Conservation (phyloP, 495 filamentous ascomycete genomes). For the Tetracladium marchalianum region DNA sequence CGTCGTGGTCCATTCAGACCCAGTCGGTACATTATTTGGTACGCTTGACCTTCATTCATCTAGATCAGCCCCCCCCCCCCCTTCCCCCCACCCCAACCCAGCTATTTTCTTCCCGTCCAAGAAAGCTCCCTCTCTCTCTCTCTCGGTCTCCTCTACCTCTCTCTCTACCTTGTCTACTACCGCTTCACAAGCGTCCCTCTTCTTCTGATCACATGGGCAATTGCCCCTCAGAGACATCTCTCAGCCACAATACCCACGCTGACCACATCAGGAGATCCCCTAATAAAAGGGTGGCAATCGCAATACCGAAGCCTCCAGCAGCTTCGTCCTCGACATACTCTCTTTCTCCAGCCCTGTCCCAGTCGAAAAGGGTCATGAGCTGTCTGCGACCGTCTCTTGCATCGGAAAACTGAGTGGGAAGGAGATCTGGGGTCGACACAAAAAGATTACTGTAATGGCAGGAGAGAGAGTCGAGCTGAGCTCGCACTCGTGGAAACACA, state of each 20-base stretch:
- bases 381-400: neutral
- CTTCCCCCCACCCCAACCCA: too few species aligned
- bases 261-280: slow-evolving; percentile 14
- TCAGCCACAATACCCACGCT: slow-evolving; percentile 5
- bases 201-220: slow-evolving; percentile 8
- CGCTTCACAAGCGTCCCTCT: too few species aligned
- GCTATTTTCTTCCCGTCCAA: too few species aligned
- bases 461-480: slow-evolving; percentile 12
- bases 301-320: slow-evolving; percentile 10
- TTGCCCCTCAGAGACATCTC: slow-evolving; percentile 4
- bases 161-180: too few species aligned
- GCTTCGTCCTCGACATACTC: slow-evolving; percentile 7
- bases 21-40: too few species aligned
- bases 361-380: slow-evolving; percentile 18
- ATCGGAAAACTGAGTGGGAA: slow-evolving; percentile 14
- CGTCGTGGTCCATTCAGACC: too few species aligned
- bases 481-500: slow-evolving; percentile 3
- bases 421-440: slow-evolving; percentile 1
- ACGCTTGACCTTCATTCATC: too few species aligned
- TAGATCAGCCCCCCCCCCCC: too few species aligned
- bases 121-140: too few species aligned
- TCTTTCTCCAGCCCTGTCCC: slow-evolving; percentile 2
- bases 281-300: slow-evolving; percentile 12
- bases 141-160: too few species aligned
- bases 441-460: slow-evolving; percentile 15